Base-by-base conservation (phyloP, 2,329 filamentous ascomycete genomes). In the Rutstroemia sp. region DNA sequence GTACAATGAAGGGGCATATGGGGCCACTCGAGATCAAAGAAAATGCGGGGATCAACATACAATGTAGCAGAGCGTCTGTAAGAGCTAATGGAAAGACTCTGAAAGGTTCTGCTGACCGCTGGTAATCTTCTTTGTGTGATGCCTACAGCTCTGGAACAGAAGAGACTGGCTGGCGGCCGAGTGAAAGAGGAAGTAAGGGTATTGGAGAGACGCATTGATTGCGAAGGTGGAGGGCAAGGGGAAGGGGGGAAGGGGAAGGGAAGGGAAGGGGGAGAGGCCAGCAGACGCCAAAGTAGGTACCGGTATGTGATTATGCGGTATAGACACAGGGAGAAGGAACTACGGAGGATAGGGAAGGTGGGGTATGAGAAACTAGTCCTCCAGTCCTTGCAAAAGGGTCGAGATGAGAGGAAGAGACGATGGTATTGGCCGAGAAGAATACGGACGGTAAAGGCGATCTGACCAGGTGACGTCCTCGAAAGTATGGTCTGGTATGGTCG, bases 131-230 rank as follows among this genome's bases (percentile, higher is more conserved):
- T 64, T 56, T 63, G 62, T 51, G 57, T 57, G 57, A 39, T 51
- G 46, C 30, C 48, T 39, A 48, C 30, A 34, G 30, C 30, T 34
- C 30, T 34, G 4, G 60, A 58, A 59, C 58, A 54, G 52, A 59
- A 47, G 40, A 58, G 48, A 57, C 54, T 64, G 39, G 61, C 51
- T 21, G 62, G 54, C 27, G 67, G 65, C 30, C 66, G 66, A 46
- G 57, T 55, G 45, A 61, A 57, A 45, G 55, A 51, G 38, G 58
- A 62, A 58, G 62, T 53, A 60, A 65, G 51, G 51, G 59, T 62
- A 49, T 58, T 64, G 39, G 64, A 57, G 59, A 64, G 54, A 65
- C 64, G 67, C 67, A 69, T 69, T 64, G 64, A 59, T 21, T 10
- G 25, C 39, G 49, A 50, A 50, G 47, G 42, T 44, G 27, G 44